Evolutionary conservation across 2,329 filamentous ascomycete genomes (phyloP).

Genomic region (Aureobasidium sp.): DNA sequence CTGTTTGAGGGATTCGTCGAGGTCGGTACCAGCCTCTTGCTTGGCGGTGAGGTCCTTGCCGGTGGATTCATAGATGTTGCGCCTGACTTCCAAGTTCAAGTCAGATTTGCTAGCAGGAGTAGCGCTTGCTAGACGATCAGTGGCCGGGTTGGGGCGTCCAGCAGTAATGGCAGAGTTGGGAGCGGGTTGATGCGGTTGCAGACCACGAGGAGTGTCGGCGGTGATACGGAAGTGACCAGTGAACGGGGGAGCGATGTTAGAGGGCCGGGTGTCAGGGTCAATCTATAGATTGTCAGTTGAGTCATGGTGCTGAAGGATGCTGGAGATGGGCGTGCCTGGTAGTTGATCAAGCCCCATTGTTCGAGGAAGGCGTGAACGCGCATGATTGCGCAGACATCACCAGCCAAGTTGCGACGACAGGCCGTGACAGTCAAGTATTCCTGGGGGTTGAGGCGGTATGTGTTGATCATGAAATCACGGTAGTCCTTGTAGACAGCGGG

Average conservation of each 20-base stretch:
- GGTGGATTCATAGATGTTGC: slow-evolving; percentile 91
- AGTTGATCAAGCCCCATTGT: slow-evolving; percentile 98
- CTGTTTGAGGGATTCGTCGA: slow-evolving; percentile 54
- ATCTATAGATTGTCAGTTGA: slow-evolving; percentile 54
- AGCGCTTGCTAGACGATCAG: slow-evolving; percentile 63
- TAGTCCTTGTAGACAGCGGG: slow-evolving; percentile 97
- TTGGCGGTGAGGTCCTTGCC: slow-evolving; percentile 68
- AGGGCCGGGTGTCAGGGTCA: slow-evolving; percentile 89
- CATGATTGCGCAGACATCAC: slow-evolving; percentile 99
- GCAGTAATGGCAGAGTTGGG: slow-evolving; percentile 59
- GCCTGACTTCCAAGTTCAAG: slow-evolving; percentile 83
- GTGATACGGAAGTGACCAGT: slow-evolving; percentile 96
- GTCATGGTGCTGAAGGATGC: not conserved
- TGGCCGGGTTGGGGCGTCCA: slow-evolving; percentile 57
- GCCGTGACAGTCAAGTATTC: slow-evolving; percentile 97
- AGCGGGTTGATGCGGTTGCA: slow-evolving; percentile 91
- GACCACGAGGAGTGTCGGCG: slow-evolving; percentile 86
- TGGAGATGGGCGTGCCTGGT: slow-evolving; percentile 59
- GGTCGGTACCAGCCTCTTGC: slow-evolving; percentile 53
- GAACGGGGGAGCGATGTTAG: slow-evolving; percentile 91
- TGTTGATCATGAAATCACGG: slow-evolving; percentile 99
- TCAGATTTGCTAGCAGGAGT: slow-evolving; percentile 66
- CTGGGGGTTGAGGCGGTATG: slow-evolving; percentile 88
- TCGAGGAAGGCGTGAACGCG: slow-evolving; percentile 95
- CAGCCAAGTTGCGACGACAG: slow-evolving; percentile 87